Base-by-base conservation (phyloP, 2,329 filamentous ascomycete genomes). In the Phaeomoniella chlamydospora region DNA sequence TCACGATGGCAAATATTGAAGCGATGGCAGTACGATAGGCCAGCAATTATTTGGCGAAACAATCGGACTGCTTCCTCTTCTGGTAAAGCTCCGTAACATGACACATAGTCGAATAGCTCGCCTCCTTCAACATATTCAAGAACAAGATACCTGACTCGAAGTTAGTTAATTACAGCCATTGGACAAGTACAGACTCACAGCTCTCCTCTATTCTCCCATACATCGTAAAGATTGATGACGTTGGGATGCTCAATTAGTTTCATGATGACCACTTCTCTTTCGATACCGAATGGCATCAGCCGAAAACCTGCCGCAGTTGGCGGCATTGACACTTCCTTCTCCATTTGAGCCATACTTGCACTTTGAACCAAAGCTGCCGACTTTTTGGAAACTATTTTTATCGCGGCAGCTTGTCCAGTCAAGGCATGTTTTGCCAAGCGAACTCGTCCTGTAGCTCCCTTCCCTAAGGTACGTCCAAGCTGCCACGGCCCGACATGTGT, bases 1-100 rank as follows among this genome's bases (percentile, higher is more conserved):
- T 98, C 90, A 15, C 90, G 81, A 53, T 98, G 90, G 53, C 87
- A 94, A 43, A 98, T 94, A 47, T 88, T 86, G 61, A 94, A 84
- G 2, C 81, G 77, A 58, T 98, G 90, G 47, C 87, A 93, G 59
- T 94, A 94, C 3, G 86, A 77, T 35, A 98, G 70, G 1, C 85
- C 90, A 37, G 83, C 84, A 52, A 98, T 80, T 45, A 98, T 86
- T 58, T 98, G 90, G 26, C 87, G 78, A 51, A 94, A 94, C 46
- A 93, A 79, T 51, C 72, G 81, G 35, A 94, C 71, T 4, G 83
- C 78, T 44, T 88, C 77, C 43, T 80, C 72, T 57, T 98, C 90
- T 1, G 70, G 64, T 2, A 98, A 63, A n/a, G 74, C 69, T 11
- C 82, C 80, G 37, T 75, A 68, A 30, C 69, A 63, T 39, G 80